Evolutionary conservation across 768 basidiomycete genomes (phyloP), one percentile per base, ranked within the genome.

Genomic region (Rhodotorula diobovata): DNA sequence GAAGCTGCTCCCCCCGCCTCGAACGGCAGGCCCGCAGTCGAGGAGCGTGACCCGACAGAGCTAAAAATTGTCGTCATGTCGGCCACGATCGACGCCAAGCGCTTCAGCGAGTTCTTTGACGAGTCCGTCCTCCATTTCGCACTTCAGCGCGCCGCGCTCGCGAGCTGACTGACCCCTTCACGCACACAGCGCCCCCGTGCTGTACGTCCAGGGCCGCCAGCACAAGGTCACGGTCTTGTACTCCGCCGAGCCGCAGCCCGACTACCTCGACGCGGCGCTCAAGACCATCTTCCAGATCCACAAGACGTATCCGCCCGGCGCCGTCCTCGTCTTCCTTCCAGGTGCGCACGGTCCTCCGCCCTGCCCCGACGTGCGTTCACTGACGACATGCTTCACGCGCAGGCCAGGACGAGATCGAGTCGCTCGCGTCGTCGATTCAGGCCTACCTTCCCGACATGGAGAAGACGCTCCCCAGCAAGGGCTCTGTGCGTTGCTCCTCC

Each of bases 371-470:
- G 28, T 3, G 15, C 9, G 35, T 11, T n/a, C 14, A 55, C 57
- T 21, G 7, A 50, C 30, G 2, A 11, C 25, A 21, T 16, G 35
- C 25, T 65, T 2, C 12, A 28, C 37, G 37, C 25, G n/a, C 71
- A 89, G 92, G 95, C 12, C 94, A 97, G 79, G 96, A 98, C 77
- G 95, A 99, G 75, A 99, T 99, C 70, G 95, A 98, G 79, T 87
- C 84, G 76, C 83, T 98, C 16, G 85, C 89, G 74, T 87, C 88
- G 65, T 87, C 90, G 2, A 87, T 98, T 72, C 82, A 85, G 71
- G 61, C 35, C 2, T 77, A 72, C 56, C 30, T 69, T 6, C 66
- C 70, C 3, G 65, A 70, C 35, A 39, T 78, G 15, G 61, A 54
- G 1, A 63, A 62, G 32, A 67, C 28, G 16, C 67, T 57, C 58